These are phyloP conservation scores for Ensete glaucum DNA, from an alignment of 176 grass and related monocot species.

Conservation along the genomic window DNA sequence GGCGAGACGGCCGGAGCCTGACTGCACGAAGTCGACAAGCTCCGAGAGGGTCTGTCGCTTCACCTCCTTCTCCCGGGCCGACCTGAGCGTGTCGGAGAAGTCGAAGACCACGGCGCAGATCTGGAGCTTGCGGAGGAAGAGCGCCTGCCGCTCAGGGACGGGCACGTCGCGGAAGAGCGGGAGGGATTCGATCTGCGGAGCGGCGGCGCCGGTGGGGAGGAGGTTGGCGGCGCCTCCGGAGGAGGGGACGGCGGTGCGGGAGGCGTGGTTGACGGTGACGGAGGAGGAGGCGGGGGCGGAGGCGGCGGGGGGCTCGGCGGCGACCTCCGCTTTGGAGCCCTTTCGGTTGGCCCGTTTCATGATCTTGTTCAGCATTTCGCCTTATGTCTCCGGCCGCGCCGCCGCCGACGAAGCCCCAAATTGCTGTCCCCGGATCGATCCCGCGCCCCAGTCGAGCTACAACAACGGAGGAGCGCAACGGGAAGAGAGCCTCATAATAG, in stretches of 20 bases:
- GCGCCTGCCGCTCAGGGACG: neutral
- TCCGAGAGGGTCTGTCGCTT: neutral
- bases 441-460: too few species aligned
- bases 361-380: neutral
- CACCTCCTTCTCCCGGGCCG: neutral
- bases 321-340: neutral
- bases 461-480: too few species aligned
- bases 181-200: neutral
- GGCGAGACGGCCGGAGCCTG: neutral
- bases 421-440: too few species aligned
- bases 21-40: slow-evolving; percentile 2
- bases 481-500: too few species aligned
- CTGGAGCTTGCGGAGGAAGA: neutral
- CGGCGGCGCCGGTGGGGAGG: neutral
- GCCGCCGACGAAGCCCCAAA: too few species aligned
- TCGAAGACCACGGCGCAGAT: neutral
- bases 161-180: neutral
- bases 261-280: too few species aligned
- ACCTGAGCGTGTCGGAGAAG: neutral
- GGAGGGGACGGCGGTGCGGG: neutral
- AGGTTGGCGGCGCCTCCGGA: neutral
- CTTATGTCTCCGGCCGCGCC: too few species aligned
- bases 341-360: neutral
- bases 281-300: neutral
- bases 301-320: neutral